Evolutionary conservation across 768 basidiomycete species (phyloP).

Genomic region (Russula dissimulans): DNA sequence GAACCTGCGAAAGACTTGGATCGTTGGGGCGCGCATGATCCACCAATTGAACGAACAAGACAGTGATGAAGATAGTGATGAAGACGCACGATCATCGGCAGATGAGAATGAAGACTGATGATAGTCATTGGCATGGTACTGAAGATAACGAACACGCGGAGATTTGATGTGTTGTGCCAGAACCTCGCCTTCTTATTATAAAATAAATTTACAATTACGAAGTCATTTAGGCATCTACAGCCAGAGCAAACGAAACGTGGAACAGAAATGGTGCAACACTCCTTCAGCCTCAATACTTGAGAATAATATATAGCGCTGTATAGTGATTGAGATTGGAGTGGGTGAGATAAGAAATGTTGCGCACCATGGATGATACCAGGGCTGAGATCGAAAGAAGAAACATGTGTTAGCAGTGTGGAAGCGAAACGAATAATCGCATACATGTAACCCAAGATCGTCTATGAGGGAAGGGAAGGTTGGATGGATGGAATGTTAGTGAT

Average conservation of each 20-base stretch:
- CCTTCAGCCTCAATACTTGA: constrained; percentile 51
- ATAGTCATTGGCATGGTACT: too few species aligned
- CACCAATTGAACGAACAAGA: constrained; percentile 76
- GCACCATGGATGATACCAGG: constrained; percentile 70
- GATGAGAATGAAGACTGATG: constrained; percentile 22
- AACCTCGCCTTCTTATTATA: background rate
- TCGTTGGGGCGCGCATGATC: constrained; percentile 64
- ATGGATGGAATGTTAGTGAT: background rate
- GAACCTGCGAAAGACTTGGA: constrained; percentile 60
- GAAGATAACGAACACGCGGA: background rate
- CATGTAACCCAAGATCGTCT: constrained; percentile 73
- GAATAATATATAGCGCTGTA: constrained; percentile 69
- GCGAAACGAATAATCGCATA: constrained; percentile 29
- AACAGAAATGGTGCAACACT: background rate
- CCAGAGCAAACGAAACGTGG: background rate
- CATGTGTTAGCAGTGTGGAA: constrained; percentile 12
- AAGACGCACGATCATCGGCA: constrained; percentile 11
- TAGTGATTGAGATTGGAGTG: background rate
- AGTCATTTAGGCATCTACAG: background rate
- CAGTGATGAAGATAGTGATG: constrained; percentile 35
- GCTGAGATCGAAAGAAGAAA: constrained; percentile 27
- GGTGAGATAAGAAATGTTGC: constrained; percentile 9
- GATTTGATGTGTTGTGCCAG: background rate
- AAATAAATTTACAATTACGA: background rate
- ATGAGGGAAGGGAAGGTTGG: background rate